A percentile compares a stretch with the other conserved stretches of the same genome.
These are phyloP conservation scores for Colletotrichum salicis DNA, from an alignment of 2,329 filamentous ascomycete species.

Conservation along the genomic window DNA sequence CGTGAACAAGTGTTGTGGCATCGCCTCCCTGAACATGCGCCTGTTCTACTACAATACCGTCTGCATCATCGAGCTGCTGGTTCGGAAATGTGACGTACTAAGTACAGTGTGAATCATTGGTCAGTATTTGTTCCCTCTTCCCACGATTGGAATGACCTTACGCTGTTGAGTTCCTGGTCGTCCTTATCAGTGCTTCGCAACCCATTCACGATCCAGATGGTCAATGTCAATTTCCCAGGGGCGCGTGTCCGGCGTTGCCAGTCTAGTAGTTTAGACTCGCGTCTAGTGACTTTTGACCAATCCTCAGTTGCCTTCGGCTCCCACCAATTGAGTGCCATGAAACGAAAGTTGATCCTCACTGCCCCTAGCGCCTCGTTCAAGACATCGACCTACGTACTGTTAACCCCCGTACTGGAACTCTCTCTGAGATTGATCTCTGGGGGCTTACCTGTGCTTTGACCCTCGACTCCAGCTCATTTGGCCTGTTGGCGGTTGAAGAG, in stretches of 20 bases:
- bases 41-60: constrained; percentile 29
- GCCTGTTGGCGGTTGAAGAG: not conserved
- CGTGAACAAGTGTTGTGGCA: constrained; percentile 43
- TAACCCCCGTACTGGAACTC: not conserved
- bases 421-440: not conserved
- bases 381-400: not conserved
- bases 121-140: not conserved
- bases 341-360: constrained; percentile 28
- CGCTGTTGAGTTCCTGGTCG: constrained; percentile 23
- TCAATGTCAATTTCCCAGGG: constrained; percentile 15
- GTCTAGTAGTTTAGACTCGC: constrained; percentile 16
- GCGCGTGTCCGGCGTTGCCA: constrained; percentile 23
- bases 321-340: constrained; percentile 31
- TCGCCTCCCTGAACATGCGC: constrained; percentile 29
- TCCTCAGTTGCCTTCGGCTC: constrained; percentile 27
- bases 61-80: constrained; percentile 17
- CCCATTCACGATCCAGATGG: constrained; percentile 27
- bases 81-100: constrained; percentile 33
- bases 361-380: constrained; percentile 25
- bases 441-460: constrained; percentile 23
- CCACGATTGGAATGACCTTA: not conserved
- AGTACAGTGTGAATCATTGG: not conserved
- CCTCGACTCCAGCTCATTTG: constrained; percentile 22
- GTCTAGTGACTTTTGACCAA: constrained; percentile 8
- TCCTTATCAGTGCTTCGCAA: not conserved